Percentiles rank a stretch among this genome's conserved stretches.
These are phyloP conservation scores for Marchantia paleacea DNA, from an alignment of 225 moss, liverwort and hornwort species.

Conservation along the genomic window DNA sequence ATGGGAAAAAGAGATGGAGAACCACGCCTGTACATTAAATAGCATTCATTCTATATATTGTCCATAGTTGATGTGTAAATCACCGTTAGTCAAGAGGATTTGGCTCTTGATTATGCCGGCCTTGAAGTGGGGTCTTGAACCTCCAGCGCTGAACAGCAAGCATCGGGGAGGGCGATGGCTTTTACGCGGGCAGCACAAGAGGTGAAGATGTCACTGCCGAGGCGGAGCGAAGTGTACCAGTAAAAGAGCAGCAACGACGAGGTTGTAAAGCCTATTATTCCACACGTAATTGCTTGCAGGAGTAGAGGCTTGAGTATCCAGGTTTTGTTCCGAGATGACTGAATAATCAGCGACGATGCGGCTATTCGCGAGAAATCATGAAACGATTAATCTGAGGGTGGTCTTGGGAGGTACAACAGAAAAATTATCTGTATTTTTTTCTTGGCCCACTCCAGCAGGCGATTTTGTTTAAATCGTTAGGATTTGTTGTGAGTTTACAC, in stretches of 20 bases:
- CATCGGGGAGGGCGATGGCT: background rate
- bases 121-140: background rate
- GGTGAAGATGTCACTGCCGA: background rate
- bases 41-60: background rate
- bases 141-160: background rate
- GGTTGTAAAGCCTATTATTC: constrained; percentile 9
- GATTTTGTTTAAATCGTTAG: constrained; percentile 11
- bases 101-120: background rate
- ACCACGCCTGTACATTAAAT: constrained; percentile 17
- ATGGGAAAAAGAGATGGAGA: background rate
- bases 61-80: constrained; percentile 22
- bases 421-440: background rate
- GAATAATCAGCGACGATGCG: constrained; percentile 2
- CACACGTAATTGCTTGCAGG: background rate
- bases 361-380: background rate
- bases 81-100: background rate
- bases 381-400: background rate
- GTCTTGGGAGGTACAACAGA: background rate
- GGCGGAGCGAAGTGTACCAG: background rate
- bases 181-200: background rate
- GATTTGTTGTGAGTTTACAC: constrained; percentile 6
- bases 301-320: background rate
- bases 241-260: background rate
- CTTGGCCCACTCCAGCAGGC: constrained; percentile 13
- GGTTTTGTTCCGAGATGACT: background rate